Evolutionary conservation across 2,329 filamentous ascomycete genomes (phyloP).

Genomic region (Aspergillus sp.): DNA sequence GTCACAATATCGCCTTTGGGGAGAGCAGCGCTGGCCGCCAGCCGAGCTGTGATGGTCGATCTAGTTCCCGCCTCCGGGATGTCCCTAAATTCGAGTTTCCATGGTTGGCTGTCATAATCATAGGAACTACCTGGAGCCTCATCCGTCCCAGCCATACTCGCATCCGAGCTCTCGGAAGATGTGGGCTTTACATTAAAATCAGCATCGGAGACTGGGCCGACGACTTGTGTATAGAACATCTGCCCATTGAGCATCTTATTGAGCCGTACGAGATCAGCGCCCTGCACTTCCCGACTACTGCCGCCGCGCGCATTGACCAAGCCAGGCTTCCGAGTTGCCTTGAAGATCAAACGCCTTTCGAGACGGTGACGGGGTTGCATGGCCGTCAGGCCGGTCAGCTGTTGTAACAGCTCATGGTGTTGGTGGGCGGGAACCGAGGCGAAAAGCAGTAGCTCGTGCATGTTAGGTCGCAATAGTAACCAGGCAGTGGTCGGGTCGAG

Average conservation of each 20-base stretch:
- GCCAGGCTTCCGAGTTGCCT: constrained; percentile 51
- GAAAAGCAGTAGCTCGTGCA: constrained; percentile 65
- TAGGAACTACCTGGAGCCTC: constrained; percentile 22
- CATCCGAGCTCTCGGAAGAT: constrained; percentile 32
- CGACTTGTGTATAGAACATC: constrained; percentile 55
- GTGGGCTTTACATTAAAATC: constrained; percentile 31
- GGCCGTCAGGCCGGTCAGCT: constrained; percentile 61
- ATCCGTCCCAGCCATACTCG: constrained; percentile 29
- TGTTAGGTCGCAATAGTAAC: constrained; percentile 28
- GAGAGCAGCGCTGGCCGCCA: constrained; percentile 51
- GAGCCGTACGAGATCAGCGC: constrained; percentile 44
- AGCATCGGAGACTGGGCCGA: constrained; percentile 44
- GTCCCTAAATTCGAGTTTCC: constrained; percentile 50
- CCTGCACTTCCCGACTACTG: constrained; percentile 36
- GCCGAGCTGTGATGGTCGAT: constrained; percentile 54
- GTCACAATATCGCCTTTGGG: constrained; percentile 50
- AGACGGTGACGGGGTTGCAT: constrained; percentile 58
- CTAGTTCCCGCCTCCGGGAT: constrained; percentile 53
- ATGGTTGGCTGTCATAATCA: constrained; percentile 38
- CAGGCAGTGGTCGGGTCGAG: not conserved
- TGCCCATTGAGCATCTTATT: constrained; percentile 51
- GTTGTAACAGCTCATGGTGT: constrained; percentile 61
- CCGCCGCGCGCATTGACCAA: constrained; percentile 40
- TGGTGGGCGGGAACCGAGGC: constrained; percentile 57
- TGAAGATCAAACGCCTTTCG: constrained; percentile 60